phyloP scores from a whole-genome alignment of 2,329 filamentous ascomycete species.

The Penicillium sp. region DNA sequence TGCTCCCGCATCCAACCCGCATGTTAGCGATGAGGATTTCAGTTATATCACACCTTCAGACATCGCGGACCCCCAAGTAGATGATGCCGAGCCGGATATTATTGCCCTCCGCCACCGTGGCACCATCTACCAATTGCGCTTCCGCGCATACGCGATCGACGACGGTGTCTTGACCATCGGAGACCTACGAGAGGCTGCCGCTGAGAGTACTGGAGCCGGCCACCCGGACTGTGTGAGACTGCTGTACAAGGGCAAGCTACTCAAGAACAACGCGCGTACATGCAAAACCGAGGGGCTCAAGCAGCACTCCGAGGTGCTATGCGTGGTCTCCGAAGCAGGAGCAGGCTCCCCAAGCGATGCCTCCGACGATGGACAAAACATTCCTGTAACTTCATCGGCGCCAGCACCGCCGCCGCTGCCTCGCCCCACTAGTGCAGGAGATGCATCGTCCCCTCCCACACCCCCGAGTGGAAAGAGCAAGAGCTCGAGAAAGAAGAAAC shows the following conservation, averaged over 20 bases:
- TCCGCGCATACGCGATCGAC: slow-evolving; percentile 49
- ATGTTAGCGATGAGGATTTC: slow-evolving; percentile 41
- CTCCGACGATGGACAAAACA: slow-evolving; percentile 28
- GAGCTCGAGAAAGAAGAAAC: slow-evolving; percentile 28
- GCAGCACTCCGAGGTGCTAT: slow-evolving; percentile 50
- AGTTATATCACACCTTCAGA: slow-evolving; percentile 42
- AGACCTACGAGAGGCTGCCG: slow-evolving; percentile 43
- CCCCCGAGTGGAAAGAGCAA: slow-evolving; percentile 19
- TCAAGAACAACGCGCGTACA: slow-evolving; percentile 43
- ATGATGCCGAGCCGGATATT: slow-evolving; percentile 44
- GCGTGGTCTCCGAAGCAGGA: slow-evolving; percentile 45
- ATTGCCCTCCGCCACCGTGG: slow-evolving; percentile 46
- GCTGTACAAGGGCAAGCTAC: slow-evolving; percentile 49
- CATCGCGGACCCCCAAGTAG: slow-evolving; percentile 30
- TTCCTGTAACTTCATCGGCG: slow-evolving; percentile 1
- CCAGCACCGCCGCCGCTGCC: not conserved
- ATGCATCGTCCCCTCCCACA: slow-evolving; percentile 18
- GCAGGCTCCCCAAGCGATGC: slow-evolving; percentile 34
- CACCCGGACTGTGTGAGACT: slow-evolving; percentile 43
- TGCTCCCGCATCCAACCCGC: slow-evolving; percentile 30
- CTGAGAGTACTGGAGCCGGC: slow-evolving; percentile 36
- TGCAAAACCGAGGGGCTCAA: slow-evolving; percentile 48
- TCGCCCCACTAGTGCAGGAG: slow-evolving; percentile 22
- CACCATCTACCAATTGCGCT: slow-evolving; percentile 45
- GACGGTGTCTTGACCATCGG: slow-evolving; percentile 46